Evolutionary conservation across 140 eudicot species (phyloP), one percentile per base, ranked within the genome.

Genomic region (Erigeron philadelphicus): DNA sequence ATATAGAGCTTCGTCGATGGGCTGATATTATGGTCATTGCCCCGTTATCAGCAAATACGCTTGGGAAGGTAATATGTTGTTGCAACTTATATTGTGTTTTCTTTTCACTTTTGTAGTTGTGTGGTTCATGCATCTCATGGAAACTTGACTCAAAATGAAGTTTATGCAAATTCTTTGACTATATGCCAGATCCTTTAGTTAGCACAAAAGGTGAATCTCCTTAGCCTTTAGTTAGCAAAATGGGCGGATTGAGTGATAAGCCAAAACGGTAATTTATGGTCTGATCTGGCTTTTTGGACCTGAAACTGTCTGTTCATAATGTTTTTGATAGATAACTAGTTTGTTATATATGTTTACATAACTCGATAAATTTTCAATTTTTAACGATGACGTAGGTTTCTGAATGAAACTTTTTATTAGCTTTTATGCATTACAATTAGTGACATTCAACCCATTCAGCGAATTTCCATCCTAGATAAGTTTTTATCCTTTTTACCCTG

Each of bases 21-120:
- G 98, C 98, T 49, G 95, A 92, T 75, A 79, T 92, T 23, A 88
- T 92, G 96, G 90, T 92, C 10, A 92, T 92, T 60, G 96, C 96
- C 12, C 98, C 98, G 9, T 79, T 92, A 50, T 92, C 96, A 11
- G 98, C 98, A 56, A 92, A 92, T 73, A 92, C 98, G 2, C 95
- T 92, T 47, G 98, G 88, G 52, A 88, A 92, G 96, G 98, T 92
- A 77, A 70, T 44, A 13, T 31, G 21, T 54, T 3, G 44, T 73
- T 44, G 10, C 8, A 12, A 21, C 43, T 59, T 38, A 17, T 74
- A 47, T 55, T 6, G 18, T 50, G 1, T 12, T n/a, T 5, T 50
- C 57, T 5, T 16, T 6, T 52, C 23, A 52, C 2, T 16, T 23
- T 6, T 52, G 58, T 52, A 52, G 9, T 31, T 31, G 38, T 31